Percentiles rank a stretch among this genome's conserved stretches.
Evolutionary conservation across 139 green algal genomes (phyloP).

Genomic region (Haematococcus sp.): DNA sequence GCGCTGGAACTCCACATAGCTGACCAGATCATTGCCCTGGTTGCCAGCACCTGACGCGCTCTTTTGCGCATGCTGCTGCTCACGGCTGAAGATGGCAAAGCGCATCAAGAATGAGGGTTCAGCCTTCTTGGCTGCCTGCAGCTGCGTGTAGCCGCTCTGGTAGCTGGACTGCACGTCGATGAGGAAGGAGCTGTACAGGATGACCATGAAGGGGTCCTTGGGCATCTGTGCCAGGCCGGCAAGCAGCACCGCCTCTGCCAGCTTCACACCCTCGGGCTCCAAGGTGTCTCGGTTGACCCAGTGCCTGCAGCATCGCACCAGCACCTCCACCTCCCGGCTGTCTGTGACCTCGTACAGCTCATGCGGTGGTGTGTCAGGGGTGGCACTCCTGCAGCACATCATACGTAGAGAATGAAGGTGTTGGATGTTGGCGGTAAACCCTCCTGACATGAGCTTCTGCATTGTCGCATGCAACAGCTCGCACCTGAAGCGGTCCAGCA

Average conservation of each 20-base stretch:
- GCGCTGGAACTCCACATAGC: conserved; percentile 52
- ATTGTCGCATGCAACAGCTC: not conserved
- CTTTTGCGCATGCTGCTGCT: conserved; percentile 42
- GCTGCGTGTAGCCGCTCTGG: conserved; percentile 7
- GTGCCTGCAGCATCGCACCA: conserved; percentile 28
- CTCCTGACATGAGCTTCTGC: not conserved
- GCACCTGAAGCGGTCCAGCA: conserved; percentile 11
- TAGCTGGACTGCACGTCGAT: conserved; percentile 29
- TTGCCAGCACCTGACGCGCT: not conserved
- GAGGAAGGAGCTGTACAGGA: conserved; percentile 44
- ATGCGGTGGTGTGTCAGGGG: conserved; percentile 19
- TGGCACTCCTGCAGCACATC: conserved; percentile 1
- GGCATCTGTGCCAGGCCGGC: conserved; percentile 26
- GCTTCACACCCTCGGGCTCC: conserved; percentile 11
- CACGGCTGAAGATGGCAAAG: conserved; percentile 42
- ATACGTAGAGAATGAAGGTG: not conserved
- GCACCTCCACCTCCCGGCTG: conserved; percentile 44
- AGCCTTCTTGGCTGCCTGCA: conserved; percentile 19
- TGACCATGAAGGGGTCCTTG: conserved; percentile 33
- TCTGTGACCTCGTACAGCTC: conserved; percentile 42
- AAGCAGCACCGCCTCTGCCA: conserved; percentile 28
- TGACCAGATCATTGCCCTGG: conserved; percentile 44
- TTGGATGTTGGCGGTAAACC: not conserved
- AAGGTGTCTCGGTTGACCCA: conserved; percentile 15
- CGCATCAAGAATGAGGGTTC: conserved; percentile 22